phyloP scores from a whole-genome alignment of 257 asterid genomes.

The Solanum phureja region DNA sequence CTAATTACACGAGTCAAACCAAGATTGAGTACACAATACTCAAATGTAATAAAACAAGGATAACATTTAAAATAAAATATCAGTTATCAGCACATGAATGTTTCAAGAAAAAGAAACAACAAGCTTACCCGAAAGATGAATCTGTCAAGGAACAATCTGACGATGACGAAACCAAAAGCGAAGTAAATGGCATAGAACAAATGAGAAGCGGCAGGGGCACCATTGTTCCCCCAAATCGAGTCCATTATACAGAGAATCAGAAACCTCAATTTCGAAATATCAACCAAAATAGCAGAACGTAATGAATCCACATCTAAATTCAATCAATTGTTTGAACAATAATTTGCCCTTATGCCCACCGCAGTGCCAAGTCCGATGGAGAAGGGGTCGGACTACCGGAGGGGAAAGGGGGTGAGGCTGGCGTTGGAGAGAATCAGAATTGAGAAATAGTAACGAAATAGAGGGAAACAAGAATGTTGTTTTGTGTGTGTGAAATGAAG shows the following conservation, averaged over 20 bases:
- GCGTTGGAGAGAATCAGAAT: background rate
- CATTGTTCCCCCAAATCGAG: constrained; percentile 36
- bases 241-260: constrained; percentile 33
- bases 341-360: background rate
- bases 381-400: background rate
- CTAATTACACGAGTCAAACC: background rate
- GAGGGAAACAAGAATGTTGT: background rate
- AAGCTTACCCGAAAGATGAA: constrained; percentile 61
- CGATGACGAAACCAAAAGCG: constrained; percentile 45
- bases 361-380: background rate
- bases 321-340: background rate
- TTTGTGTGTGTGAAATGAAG: background rate
- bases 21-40: background rate
- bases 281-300: background rate
- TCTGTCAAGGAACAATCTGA: constrained; percentile 69
- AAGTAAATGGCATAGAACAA: constrained; percentile 39
- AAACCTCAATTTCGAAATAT: background rate
- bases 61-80: background rate
- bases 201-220: constrained; percentile 42
- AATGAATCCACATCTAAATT: constrained; percentile 1
- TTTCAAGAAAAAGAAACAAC: background rate
- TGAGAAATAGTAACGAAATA: background rate
- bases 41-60: background rate
- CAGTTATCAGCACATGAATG: background rate
- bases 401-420: background rate